A percentile compares a stretch with the other conserved stretches of the same genome.
These are phyloP conservation scores for Sugiyamaella marilandica DNA, from an alignment of 805 yeast species.

Conservation along the genomic window DNA sequence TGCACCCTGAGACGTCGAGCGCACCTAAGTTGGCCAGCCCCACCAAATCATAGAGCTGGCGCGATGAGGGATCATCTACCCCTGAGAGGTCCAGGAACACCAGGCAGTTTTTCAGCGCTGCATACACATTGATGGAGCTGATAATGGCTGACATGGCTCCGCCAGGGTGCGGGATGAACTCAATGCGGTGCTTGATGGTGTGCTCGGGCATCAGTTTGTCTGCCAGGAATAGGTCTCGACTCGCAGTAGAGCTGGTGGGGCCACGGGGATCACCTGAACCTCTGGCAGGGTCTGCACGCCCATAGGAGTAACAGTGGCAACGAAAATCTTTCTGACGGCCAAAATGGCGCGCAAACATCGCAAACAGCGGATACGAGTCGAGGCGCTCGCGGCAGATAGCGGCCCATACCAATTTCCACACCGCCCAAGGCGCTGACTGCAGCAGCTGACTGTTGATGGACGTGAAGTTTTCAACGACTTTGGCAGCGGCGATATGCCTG, in stretches of 20 bases:
- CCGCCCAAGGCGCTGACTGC: conserved; percentile 11
- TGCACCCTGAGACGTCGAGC: conserved; percentile 15
- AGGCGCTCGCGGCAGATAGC: conserved; percentile 13
- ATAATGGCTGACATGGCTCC: background rate
- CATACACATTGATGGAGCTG: background rate
- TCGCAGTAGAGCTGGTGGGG: background rate
- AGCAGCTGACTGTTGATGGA: conserved; percentile 8
- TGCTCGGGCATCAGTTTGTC: background rate
- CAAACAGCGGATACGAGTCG: conserved; percentile 17
- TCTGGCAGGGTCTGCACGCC: background rate
- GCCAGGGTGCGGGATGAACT: conserved; percentile 9
- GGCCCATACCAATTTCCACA: conserved; percentile 18
- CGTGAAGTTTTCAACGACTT: background rate
- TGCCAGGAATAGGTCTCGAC: background rate
- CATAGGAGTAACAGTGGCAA: conserved; percentile 10
- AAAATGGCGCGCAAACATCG: conserved; percentile 11
- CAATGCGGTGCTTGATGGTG: conserved; percentile 17
- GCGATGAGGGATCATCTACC: background rate
- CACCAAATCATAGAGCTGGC: conserved; percentile 1
- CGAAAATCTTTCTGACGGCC: conserved; percentile 11
- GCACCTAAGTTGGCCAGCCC: conserved; percentile 12
- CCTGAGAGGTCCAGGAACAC: conserved; percentile 14
- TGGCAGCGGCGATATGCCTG: conserved; percentile 8
- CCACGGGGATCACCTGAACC: no score
- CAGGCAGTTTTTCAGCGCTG: background rate